A percentile compares a stretch with the other conserved stretches of the same genome.
Conservation (phyloP, 2,329 filamentous ascomycete species). For the Fusarium incarnatum region DNA sequence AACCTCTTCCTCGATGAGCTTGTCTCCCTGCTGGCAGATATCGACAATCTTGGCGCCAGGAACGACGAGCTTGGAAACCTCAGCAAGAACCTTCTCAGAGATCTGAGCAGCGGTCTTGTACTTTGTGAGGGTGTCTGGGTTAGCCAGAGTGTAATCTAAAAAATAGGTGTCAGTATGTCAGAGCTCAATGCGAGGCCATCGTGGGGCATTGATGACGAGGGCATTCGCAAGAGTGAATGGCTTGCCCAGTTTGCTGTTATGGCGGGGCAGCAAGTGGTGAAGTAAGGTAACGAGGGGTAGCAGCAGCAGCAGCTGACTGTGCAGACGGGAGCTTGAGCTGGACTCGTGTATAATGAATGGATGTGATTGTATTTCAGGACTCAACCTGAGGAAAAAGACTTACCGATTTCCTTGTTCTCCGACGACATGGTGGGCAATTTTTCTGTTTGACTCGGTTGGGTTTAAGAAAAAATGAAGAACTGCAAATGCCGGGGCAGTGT, state of each 20-base stretch:
- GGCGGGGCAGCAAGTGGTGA: constrained; percentile 39
- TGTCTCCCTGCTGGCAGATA: constrained; percentile 95
- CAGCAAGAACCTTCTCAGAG: constrained; percentile 93
- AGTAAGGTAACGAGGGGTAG: constrained; percentile 43
- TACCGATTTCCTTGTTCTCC: constrained; percentile 60
- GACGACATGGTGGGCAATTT: constrained; percentile 57
- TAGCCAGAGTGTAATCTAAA: constrained; percentile 87
- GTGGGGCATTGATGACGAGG: constrained; percentile 42
- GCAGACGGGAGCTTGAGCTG: constrained; percentile 9
- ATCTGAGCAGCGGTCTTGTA: constrained; percentile 98
- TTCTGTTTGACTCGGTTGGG: constrained; percentile 34
- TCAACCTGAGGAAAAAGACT: constrained; percentile 38
- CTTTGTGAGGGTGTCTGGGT: constrained; percentile 96
- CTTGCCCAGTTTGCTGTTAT: constrained; percentile 33
- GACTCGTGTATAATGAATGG: constrained; percentile 2
- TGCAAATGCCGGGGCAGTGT: constrained; percentile 35
- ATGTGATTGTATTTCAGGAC: background rate
- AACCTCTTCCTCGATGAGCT: constrained; percentile 92
- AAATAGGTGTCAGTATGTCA: constrained; percentile 19
- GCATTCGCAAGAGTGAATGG: constrained; percentile 33
- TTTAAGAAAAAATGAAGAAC: constrained; percentile 36
- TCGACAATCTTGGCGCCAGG: constrained; percentile 93
- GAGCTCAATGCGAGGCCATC: constrained; percentile 18
- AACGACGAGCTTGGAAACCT: constrained; percentile 78
- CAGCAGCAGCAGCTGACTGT: constrained; percentile 23